These are phyloP conservation scores for Lathyrus aphaca DNA, from an alignment of 306 rosid genomes.

Conservation along the genomic window DNA sequence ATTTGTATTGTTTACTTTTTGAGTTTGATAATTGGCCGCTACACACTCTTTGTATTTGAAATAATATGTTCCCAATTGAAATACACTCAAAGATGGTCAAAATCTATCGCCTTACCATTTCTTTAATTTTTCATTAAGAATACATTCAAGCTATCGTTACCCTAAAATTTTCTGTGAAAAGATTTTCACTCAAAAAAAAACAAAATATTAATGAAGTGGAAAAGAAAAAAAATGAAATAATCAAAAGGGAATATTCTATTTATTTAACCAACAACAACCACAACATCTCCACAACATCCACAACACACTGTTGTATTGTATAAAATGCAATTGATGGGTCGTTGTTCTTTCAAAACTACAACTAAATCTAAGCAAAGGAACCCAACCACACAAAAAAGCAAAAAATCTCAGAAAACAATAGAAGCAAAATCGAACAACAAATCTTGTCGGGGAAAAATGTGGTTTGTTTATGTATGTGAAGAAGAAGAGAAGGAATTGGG, in stretches of 20 bases:
- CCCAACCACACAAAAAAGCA: neutral
- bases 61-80: neutral
- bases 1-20: too few species aligned
- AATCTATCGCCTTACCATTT: neutral
- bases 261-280: conserved; percentile 5
- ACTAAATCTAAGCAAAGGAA: neutral
- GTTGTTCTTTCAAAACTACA: neutral
- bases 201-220: neutral
- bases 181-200: neutral
- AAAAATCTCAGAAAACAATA: neutral
- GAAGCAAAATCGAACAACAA: neutral
- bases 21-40: too few species aligned
- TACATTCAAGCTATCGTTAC: neutral
- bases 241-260: conserved; percentile 33
- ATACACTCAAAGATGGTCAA: neutral
- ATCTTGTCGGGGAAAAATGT: conserved; percentile 55
- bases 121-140: neutral
- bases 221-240: neutral
- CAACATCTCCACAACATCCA: too few species aligned
- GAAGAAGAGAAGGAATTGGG: conserved; percentile 79
- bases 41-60: too few species aligned
- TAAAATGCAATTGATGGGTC: neutral
- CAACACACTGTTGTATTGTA: neutral
- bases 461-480: conserved; percentile 58
- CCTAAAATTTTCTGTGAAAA: neutral